These are phyloP conservation scores for Fusarium neocosmosporiellum DNA, from an alignment of 2,329 filamentous ascomycete genomes.

Conservation along the genomic window DNA sequence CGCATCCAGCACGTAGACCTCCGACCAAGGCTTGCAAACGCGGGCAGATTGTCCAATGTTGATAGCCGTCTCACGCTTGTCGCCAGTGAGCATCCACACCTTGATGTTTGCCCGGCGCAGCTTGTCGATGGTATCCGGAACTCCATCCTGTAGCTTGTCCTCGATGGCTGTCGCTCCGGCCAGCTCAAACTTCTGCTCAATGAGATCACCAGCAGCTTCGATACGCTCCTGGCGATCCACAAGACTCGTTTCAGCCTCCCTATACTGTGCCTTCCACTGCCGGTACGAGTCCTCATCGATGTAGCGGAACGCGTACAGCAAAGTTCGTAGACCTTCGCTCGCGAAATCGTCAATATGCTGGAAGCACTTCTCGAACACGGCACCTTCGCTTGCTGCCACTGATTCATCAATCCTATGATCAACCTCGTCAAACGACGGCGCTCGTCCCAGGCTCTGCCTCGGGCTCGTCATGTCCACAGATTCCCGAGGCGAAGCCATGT, in stretches of 20 bases:
- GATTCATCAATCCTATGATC: constrained; percentile 70
- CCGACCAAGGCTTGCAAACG: constrained; percentile 78
- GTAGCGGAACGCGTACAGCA: constrained; percentile 85
- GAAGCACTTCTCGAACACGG: constrained; percentile 86
- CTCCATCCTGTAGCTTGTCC: constrained; percentile 90
- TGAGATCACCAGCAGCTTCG: constrained; percentile 81
- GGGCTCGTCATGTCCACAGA: constrained; percentile 42
- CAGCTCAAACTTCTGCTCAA: constrained; percentile 85
- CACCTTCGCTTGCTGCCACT: constrained; percentile 68
- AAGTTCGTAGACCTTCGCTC: constrained; percentile 85
- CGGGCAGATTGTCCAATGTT: constrained; percentile 91
- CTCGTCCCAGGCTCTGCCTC: constrained; percentile 37
- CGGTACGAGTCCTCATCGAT: constrained; percentile 80
- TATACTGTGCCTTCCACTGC: constrained; percentile 81
- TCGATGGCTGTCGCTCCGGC: constrained; percentile 92
- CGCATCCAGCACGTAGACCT: constrained; percentile 80
- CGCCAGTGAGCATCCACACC: constrained; percentile 96
- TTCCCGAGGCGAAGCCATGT: constrained; percentile 31
- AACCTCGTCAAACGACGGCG: constrained; percentile 51
- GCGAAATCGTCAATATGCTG: constrained; percentile 91
- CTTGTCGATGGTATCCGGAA: constrained; percentile 93
- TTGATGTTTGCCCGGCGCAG: constrained; percentile 89
- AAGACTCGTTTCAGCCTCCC: constrained; percentile 85
- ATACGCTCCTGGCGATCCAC: constrained; percentile 82
- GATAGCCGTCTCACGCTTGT: constrained; percentile 92